Evolutionary conservation across 2,329 filamentous ascomycete species (phyloP).

Genomic region (Geoglossum cookeanum): DNA sequence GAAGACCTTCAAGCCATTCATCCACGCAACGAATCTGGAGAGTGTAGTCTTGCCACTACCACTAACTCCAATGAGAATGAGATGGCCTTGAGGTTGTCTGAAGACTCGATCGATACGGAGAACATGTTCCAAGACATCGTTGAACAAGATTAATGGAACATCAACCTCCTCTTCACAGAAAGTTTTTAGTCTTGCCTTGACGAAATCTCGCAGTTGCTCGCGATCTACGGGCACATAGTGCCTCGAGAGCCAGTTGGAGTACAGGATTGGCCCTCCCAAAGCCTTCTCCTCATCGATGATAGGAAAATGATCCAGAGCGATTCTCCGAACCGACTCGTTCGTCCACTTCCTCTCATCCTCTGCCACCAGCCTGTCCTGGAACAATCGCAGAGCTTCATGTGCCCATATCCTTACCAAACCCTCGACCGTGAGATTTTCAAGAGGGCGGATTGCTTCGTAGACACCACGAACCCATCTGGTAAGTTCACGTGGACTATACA

Average conservation of each 20-base stretch:
- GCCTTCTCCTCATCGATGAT: conserved; percentile 84
- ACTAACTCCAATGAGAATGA: conserved; percentile 96
- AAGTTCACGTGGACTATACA: conserved; percentile 96
- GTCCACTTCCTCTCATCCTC: conserved; percentile 96
- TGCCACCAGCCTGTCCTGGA: conserved; percentile 88
- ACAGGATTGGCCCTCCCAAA: conserved; percentile 81
- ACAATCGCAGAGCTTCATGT: conserved; percentile 85
- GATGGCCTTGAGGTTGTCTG: conserved; percentile 89
- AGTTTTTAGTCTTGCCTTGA: conserved; percentile 88
- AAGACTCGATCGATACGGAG: conserved; percentile 97
- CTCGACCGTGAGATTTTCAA: conserved; percentile 75
- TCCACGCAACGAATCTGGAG: conserved; percentile 97
- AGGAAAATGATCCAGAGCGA: conserved; percentile 83
- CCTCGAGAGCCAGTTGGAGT: conserved; percentile 98
- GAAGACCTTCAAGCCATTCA: conserved; percentile 98
- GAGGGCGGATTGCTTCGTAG: conserved; percentile 86
- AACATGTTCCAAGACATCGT: conserved; percentile 95
- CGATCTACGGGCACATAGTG: conserved; percentile 94
- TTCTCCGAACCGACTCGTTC: conserved; percentile 64
- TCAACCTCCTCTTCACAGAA: conserved; percentile 99
- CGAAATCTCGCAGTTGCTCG: conserved; percentile 87
- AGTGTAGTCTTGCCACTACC: conserved; percentile 97
- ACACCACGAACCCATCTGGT: conserved; percentile 95
- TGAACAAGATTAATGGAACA: conserved; percentile 96
- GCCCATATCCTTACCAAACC: conserved; percentile 95